Percentiles rank a stretch among this genome's conserved stretches.
Conservation (phyloP, 305 asterid genomes). For the Fraxinus sp. region DNA sequence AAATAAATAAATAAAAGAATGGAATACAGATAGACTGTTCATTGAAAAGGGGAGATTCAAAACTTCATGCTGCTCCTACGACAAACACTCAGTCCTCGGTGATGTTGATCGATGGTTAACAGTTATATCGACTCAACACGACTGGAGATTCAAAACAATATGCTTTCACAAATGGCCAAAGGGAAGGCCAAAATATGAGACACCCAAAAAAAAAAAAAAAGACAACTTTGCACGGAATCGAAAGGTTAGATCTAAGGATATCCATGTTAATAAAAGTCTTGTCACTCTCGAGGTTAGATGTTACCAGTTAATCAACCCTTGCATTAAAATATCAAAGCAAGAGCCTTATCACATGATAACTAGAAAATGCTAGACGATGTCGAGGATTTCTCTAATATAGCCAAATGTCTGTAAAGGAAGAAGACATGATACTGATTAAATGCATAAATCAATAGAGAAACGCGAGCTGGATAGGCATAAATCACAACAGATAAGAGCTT, state of each 20-base stretch:
- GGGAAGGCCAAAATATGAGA: not conserved
- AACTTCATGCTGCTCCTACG: not conserved
- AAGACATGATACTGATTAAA: not conserved
- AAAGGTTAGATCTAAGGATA: not conserved
- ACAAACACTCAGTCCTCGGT: not conserved
- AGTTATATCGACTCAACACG: not conserved
- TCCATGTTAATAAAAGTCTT: not conserved
- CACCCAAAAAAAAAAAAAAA: not conserved
- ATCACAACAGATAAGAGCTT: slow-evolving; percentile 31
- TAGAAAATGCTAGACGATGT: not conserved
- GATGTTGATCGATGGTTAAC: not conserved
- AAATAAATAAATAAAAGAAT: too few species aligned
- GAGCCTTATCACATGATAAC: not conserved
- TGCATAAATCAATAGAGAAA: not conserved
- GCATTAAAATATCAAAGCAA: not conserved
- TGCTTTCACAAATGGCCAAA: not conserved
- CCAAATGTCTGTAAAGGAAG: not conserved
- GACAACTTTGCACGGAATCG: not conserved
- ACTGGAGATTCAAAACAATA: not conserved
- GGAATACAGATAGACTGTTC: not conserved
- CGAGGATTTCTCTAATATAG: not conserved
- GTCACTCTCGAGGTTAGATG: not conserved
- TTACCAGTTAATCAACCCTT: not conserved
- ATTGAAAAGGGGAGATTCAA: not conserved
- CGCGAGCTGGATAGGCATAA: slow-evolving; percentile 17